Evolutionary conservation across 2,329 filamentous ascomycete species (phyloP).

Genomic region (Stachybotrys elegans): DNA sequence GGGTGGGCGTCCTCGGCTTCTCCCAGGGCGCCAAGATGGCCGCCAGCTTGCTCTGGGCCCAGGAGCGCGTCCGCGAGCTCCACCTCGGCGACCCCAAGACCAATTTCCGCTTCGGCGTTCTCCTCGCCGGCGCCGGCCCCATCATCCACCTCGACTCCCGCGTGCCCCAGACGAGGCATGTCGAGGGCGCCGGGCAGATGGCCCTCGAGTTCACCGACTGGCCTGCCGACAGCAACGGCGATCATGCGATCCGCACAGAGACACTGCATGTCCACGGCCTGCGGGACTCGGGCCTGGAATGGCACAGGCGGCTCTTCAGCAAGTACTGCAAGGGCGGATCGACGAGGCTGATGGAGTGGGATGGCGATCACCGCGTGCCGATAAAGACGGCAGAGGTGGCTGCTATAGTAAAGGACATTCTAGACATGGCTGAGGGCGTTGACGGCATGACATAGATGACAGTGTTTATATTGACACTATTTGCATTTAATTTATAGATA

Average conservation of each 20-base stretch:
- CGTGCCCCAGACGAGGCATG: constrained; percentile 46
- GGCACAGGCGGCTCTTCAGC: constrained; percentile 43
- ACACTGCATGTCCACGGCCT: constrained; percentile 40
- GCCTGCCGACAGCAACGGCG: constrained; percentile 44
- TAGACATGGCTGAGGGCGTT: constrained; percentile 19
- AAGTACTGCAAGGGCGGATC: constrained; percentile 54
- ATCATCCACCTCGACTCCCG: constrained; percentile 29
- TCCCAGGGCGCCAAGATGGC: constrained; percentile 62
- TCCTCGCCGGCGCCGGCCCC: constrained; percentile 29
- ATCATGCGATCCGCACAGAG: constrained; percentile 24
- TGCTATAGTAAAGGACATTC: constrained; percentile 18
- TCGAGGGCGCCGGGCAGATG: constrained; percentile 16
- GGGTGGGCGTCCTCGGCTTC: constrained; percentile 60
- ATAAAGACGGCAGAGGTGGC: constrained; percentile 63
- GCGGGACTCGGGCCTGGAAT: constrained; percentile 55
- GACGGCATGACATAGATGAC: no score
- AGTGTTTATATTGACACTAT: no score
- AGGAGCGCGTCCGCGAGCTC: constrained; percentile 49
- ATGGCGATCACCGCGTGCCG: constrained; percentile 66
- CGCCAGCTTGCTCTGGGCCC: constrained; percentile 49
- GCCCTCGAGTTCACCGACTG: constrained; percentile 19
- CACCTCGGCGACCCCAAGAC: constrained; percentile 14
- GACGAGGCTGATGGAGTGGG: constrained; percentile 63
- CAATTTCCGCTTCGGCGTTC: constrained; percentile 28
- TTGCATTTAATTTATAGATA: no score